Conservation (phyloP, 257 asterid species). For the Datura wrightii region DNA sequence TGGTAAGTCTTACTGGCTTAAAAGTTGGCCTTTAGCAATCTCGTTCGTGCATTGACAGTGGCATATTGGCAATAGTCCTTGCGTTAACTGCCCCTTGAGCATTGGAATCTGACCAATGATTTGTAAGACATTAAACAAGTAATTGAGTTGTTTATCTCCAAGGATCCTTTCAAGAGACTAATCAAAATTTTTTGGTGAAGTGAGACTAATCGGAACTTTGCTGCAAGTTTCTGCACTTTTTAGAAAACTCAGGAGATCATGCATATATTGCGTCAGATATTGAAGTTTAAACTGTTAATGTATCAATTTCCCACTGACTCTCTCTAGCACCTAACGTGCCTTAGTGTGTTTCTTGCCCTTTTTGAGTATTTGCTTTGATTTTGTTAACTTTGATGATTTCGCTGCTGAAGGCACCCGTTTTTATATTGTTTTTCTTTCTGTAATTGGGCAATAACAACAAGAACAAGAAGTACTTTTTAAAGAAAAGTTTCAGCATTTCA, state of each 20-base stretch:
- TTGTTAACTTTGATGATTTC: not conserved
- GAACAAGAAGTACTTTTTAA: not conserved
- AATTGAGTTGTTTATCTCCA: not conserved
- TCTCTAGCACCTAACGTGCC: not conserved
- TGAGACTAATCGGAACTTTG: no score
- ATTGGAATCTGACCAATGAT: not conserved
- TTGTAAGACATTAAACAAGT: not conserved
- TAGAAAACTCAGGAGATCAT: not conserved
- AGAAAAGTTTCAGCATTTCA: not conserved
- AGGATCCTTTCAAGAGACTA: no score
- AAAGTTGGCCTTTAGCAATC: not conserved
- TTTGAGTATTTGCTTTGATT: not conserved
- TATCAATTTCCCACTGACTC: not conserved
- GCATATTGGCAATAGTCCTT: not conserved
- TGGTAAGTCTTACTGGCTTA: slow-evolving; percentile 55
- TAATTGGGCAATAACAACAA: not conserved
- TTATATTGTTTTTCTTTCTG: not conserved
- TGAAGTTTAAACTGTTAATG: not conserved
- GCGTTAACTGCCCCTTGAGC: not conserved
- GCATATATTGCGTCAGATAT: not conserved
- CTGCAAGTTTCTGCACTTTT: not conserved
- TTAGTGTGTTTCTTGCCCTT: not conserved
- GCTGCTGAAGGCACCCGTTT: not conserved
- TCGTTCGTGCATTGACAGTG: not conserved
- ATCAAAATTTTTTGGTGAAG: no score